These are phyloP conservation scores for Blastocystis sp. DNA, from an alignment of 352 stramenopile genomes.

Conservation along the genomic window DNA sequence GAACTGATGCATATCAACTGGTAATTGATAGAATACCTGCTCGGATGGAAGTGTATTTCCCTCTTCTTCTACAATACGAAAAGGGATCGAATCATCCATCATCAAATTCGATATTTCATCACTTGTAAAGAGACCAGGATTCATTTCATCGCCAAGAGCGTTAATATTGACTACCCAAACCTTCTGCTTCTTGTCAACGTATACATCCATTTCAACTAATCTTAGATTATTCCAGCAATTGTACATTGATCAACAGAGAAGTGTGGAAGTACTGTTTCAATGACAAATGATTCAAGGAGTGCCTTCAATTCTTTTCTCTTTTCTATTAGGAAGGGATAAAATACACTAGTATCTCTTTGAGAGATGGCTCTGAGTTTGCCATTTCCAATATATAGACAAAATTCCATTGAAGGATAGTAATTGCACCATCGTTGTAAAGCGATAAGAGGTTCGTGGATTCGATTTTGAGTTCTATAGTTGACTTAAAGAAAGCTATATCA, in stretches of 20 bases:
- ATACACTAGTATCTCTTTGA: conserved; percentile 47
- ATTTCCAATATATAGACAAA: conserved; percentile 52
- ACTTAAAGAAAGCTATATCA: background rate
- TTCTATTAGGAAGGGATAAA: conserved; percentile 20
- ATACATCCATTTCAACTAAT: conserved; percentile 58
- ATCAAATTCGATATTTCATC: background rate
- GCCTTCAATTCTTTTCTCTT: background rate
- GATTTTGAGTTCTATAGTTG: background rate
- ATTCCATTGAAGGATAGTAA: conserved; percentile 60
- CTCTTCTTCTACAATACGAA: conserved; percentile 45
- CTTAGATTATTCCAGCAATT: background rate
- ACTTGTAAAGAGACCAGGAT: background rate
- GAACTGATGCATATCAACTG: conserved; percentile 28
- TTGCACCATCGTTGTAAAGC: conserved; percentile 39
- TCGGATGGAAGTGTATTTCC: background rate
- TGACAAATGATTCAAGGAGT: conserved; percentile 15
- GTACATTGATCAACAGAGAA: background rate
- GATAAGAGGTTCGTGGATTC: background rate
- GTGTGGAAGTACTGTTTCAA: background rate
- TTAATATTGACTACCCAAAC: conserved; percentile 49
- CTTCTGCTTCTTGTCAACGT: conserved; percentile 46
- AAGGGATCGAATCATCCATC: background rate
- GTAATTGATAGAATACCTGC: conserved; percentile 37
- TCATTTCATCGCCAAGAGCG: conserved; percentile 26
- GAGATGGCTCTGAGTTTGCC: background rate